These are phyloP conservation scores for Elsinoe ampelina DNA, from an alignment of 2,329 filamentous ascomycete genomes.

Conservation along the genomic window DNA sequence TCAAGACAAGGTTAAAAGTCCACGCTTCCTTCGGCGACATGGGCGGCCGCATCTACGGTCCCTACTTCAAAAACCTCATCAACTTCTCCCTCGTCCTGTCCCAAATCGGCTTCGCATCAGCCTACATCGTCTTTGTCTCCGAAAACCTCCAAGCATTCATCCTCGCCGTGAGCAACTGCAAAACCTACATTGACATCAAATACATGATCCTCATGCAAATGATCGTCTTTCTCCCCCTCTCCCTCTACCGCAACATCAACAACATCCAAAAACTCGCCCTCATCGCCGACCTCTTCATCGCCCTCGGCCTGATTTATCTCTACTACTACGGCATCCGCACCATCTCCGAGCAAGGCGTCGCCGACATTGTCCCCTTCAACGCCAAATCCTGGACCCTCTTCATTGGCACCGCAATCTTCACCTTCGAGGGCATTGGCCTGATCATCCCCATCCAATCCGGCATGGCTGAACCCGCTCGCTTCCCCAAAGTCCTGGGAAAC, in stretches of 20 bases:
- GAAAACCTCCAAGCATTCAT: slow-evolving; percentile 95
- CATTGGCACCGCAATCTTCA: slow-evolving; percentile 98
- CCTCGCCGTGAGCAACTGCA: slow-evolving; percentile 79
- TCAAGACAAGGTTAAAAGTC: slow-evolving; percentile 73
- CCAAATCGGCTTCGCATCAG: slow-evolving; percentile 88
- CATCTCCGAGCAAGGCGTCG: slow-evolving; percentile 63
- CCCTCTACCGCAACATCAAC: slow-evolving; percentile 88
- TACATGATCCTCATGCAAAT: slow-evolving; percentile 91
- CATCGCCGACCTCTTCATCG: slow-evolving; percentile 87
- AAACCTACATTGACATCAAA: slow-evolving; percentile 74
- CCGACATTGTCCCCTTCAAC: slow-evolving; percentile 89
- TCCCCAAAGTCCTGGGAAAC: slow-evolving; percentile 74
- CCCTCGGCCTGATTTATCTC: slow-evolving; percentile 82
- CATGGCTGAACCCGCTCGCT: slow-evolving; percentile 85
- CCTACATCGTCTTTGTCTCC: slow-evolving; percentile 94
- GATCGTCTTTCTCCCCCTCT: slow-evolving; percentile 88
- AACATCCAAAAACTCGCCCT: slow-evolving; percentile 94
- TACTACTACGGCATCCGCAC: slow-evolving; percentile 93
- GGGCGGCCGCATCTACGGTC: slow-evolving; percentile 82
- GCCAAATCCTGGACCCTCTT: slow-evolving; percentile 88
- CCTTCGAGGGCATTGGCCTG: slow-evolving; percentile 92
- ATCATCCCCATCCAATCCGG: slow-evolving; percentile 98
- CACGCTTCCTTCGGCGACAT: slow-evolving; percentile 97
- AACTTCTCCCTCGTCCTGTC: slow-evolving; percentile 87
- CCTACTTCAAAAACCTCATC: slow-evolving; percentile 80